These are phyloP conservation scores for Stipa capillata DNA, from an alignment of 176 grass and related monocot species.

Conservation along the genomic window DNA sequence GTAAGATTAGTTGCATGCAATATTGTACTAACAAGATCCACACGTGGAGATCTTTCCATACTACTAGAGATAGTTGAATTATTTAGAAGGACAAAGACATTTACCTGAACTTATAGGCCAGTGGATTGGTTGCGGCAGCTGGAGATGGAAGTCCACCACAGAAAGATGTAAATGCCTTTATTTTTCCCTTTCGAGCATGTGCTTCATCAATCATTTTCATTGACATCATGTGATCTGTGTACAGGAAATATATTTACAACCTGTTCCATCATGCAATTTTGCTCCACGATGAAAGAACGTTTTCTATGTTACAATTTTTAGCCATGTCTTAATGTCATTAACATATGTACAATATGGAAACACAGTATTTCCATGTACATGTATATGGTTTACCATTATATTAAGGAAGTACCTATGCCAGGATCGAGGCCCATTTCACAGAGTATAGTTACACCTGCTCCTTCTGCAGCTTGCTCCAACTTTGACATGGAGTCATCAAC, in stretches of 20 bases:
- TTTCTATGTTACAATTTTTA: neutral
- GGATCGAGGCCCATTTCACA: slow-evolving; percentile 99
- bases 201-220: slow-evolving; percentile 99
- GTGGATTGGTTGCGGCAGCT: slow-evolving; percentile 85
- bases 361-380: neutral
- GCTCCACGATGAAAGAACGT: neutral
- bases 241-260: neutral
- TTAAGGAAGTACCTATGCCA: slow-evolving; percentile 65
- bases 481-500: slow-evolving; percentile 89
- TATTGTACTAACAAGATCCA: neutral
- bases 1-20: neutral
- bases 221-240: slow-evolving; percentile 88
- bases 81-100: neutral
- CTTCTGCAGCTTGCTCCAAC: slow-evolving; percentile 56
- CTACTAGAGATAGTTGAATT: neutral
- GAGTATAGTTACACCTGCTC: slow-evolving; percentile 70
- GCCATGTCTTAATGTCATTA: neutral
- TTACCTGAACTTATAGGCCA: slow-evolving; percentile 96
- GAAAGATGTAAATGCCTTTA: slow-evolving; percentile 89
- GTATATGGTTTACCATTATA: neutral
- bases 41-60: neutral
- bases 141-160: slow-evolving; percentile 96
- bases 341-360: neutral
- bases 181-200: slow-evolving; percentile 53
- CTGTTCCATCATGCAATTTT: neutral